Evolutionary conservation across 108 stramenopile genomes (phyloP).

Genomic region (Skeletonema costatum): DNA sequence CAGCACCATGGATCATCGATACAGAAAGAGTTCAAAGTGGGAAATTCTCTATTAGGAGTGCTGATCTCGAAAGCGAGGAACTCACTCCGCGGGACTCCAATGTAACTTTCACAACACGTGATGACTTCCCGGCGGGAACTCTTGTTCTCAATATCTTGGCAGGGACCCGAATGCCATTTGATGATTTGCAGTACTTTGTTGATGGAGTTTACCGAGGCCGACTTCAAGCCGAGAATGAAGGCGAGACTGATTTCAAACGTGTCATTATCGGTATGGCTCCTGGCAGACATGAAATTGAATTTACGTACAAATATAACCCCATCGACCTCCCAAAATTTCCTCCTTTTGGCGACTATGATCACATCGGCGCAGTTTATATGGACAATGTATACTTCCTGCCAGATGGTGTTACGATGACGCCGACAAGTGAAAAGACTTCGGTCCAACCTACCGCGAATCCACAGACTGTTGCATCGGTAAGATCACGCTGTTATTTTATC

Average conservation of each 20-base stretch:
- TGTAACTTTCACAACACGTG: conserved; percentile 5
- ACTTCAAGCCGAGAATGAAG: background rate
- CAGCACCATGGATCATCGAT: background rate
- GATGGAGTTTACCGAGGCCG: background rate
- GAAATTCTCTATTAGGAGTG: background rate
- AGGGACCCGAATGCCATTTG: conserved; percentile 8
- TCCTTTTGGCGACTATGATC: background rate
- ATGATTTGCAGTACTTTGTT: conserved; percentile 7
- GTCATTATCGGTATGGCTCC: background rate
- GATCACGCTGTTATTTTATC: background rate
- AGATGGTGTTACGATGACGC: background rate
- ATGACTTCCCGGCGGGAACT: background rate
- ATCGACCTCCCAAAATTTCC: background rate
- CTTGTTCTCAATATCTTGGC: background rate
- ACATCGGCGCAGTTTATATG: background rate
- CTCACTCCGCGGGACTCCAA: background rate
- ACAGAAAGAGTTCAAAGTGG: conserved; percentile 6
- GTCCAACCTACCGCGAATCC: background rate
- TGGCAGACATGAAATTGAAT: background rate
- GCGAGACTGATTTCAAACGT: background rate
- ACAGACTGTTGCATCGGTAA: background rate
- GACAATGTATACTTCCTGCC: conserved; percentile 12
- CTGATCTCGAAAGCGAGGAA: background rate
- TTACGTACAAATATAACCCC: conserved; percentile 1
- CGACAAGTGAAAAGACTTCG: background rate